Evolutionary conservation across 495 filamentous ascomycete genomes (phyloP).

Genomic region (Cladorrhinum samala): DNA sequence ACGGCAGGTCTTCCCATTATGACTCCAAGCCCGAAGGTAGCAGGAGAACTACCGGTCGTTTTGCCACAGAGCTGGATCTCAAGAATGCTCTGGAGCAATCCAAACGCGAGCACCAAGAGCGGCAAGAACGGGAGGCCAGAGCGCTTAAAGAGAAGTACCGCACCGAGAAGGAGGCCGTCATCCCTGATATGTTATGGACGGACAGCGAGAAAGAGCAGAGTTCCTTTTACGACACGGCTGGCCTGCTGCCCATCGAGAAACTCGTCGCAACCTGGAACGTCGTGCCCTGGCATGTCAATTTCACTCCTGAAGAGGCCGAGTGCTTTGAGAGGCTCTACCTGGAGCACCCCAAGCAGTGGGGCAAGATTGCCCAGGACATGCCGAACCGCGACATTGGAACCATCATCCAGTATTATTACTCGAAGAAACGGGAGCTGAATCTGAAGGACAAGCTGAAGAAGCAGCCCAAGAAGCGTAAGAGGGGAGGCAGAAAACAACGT

Average conservation of each 20-base stretch:
- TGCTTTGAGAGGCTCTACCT: conserved; percentile 75
- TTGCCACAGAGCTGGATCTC: conserved; percentile 64
- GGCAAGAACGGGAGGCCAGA: conserved; percentile 60
- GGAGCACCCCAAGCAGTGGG: conserved; percentile 84
- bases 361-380: conserved; percentile 72
- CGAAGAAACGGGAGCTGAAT: conserved; percentile 78
- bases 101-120: conserved; percentile 66
- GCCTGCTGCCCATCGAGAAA: conserved; percentile 57
- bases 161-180: conserved; percentile 73
- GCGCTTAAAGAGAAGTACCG: conserved; percentile 68
- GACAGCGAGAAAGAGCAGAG: conserved; percentile 41
- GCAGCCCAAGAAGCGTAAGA: conserved; percentile 58
- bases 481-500: conserved; percentile 55
- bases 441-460: conserved; percentile 81
- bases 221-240: conserved; percentile 67
- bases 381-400: conserved; percentile 70
- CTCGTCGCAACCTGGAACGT: conserved; percentile 68
- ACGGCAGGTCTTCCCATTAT: conserved; percentile 31
- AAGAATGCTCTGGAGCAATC: conserved; percentile 72
- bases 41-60: conserved; percentile 48
- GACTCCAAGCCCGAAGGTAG: conserved; percentile 56
- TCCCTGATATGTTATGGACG: conserved; percentile 69
- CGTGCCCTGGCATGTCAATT: conserved; percentile 72
- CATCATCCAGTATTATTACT: conserved; percentile 93
- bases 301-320: conserved; percentile 70